Evolutionary conservation across 805 yeast species (phyloP), one percentile per base, ranked within the genome.

Genomic region (Cyberlindnera saturnus): DNA sequence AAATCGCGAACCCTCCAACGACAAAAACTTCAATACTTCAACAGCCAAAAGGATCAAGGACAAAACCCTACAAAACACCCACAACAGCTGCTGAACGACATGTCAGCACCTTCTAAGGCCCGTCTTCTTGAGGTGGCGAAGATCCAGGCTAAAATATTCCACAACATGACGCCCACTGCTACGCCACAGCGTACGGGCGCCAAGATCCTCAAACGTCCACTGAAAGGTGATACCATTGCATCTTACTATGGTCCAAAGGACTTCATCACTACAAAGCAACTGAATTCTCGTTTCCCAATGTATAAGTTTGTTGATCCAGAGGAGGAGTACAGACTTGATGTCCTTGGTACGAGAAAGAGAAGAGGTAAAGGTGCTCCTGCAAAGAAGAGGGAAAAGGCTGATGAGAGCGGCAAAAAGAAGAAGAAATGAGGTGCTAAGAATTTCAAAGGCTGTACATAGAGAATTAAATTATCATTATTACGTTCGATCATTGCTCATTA

Each of bases 291-390:
- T 64, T 80, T 53, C 51, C 77, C 77, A 4, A 64, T 63, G 31
- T 60, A 67, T 46, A 67, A 69, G 41, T 74, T 86, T 50, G 71
- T 74, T 6, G 83, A 84, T 52, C 84, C 82, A 42, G 78, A 76
- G 47, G 95, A 86, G 60, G 77, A 73, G 35, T 80, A 82, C 63
- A 74, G 95, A 64, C 57, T 82, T 48, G 74, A 55, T 20, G 53
- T 58, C 18, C 32, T 55, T 29, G 55, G 52, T 17, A 49, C 61
- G 44, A 74, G 86, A 64, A 85, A 81, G 71, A 81, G 84, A 75
- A 84, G 93, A 77, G 90, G 87, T 65, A 86, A 86, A 65, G 90
- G 91, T 63, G 88, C 93, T 11, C 95, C 93, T 55, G 77, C 81
- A 71, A 86, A 86, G 72, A 77, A 74, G 66, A 75, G 72, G 55